These are phyloP conservation scores for Triticum dicoccoides DNA, from an alignment of 176 grass and related monocot species.

Conservation along the genomic window DNA sequence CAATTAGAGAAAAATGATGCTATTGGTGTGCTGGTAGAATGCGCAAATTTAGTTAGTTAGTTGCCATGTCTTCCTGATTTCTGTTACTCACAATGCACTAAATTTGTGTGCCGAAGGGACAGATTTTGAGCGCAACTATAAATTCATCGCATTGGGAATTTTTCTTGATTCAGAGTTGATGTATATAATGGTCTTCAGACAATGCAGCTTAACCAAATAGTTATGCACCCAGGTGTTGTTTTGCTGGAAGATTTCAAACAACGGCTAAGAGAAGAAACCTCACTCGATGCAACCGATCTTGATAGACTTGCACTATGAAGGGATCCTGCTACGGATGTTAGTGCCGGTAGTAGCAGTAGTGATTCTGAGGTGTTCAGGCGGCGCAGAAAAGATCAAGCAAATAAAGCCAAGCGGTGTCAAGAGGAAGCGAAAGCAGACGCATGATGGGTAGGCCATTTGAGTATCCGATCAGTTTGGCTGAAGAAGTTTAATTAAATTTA, in stretches of 20 bases:
- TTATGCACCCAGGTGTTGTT: constrained; percentile 16
- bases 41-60: neutral
- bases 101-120: too few species aligned
- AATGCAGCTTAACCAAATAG: neutral
- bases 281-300: constrained; percentile 24
- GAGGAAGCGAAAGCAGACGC: neutral
- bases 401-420: too few species aligned
- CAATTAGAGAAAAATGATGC: too few species aligned
- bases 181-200: neutral
- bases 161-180: neutral
- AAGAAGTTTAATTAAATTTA: neutral
- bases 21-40: too few species aligned
- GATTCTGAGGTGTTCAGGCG: neutral
- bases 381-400: neutral
- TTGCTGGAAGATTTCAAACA: constrained; percentile 57
- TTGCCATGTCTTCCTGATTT: neutral
- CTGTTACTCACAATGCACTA: too few species aligned
- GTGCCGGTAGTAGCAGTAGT: neutral
- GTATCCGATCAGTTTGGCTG: neutral
- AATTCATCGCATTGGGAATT: neutral
- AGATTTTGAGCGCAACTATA: neutral
- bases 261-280: constrained; percentile 3
- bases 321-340: neutral
- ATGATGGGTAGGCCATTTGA: neutral
- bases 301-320: constrained; percentile 42